A percentile compares a stretch with the other conserved stretches of the same genome.
phyloP scores from a whole-genome alignment of 202 grass and related monocot species.

The Digitaria exilis region DNA sequence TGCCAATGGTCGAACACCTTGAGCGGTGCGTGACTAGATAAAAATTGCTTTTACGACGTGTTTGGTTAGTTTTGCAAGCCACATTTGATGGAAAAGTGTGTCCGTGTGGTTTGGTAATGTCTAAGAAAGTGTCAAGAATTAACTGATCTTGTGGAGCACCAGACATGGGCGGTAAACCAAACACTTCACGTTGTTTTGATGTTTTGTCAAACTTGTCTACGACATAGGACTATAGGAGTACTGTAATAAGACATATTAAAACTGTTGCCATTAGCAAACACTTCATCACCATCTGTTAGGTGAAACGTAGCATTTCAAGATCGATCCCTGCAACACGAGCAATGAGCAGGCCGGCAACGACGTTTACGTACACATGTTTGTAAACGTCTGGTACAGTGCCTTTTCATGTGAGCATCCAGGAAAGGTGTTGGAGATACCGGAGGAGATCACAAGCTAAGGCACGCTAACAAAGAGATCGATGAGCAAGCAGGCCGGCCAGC shows the following conservation, averaged over 20 bases:
- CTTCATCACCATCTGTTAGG: background rate
- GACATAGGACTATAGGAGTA: too few relatives aligned
- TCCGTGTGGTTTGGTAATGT: too few relatives aligned
- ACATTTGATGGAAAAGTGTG: background rate
- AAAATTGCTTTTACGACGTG: too few relatives aligned
- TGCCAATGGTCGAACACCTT: too few relatives aligned
- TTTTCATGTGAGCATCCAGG: conserved; percentile 35
- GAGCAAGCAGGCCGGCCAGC: background rate
- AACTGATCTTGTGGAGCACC: too few relatives aligned
- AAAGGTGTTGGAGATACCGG: conserved; percentile 25
- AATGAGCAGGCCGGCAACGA: background rate
- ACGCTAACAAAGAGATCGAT: conserved; percentile 15
- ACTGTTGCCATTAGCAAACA: background rate
- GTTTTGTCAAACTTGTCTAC: background rate
- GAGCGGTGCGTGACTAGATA: too few relatives aligned
- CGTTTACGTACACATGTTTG: background rate
- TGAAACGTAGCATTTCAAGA: background rate
- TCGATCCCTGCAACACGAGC: background rate
- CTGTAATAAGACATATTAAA: background rate
- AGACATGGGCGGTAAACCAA: too few relatives aligned
- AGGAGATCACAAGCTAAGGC: conserved; percentile 28
- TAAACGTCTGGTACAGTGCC: background rate
- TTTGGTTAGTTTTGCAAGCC: too few relatives aligned
- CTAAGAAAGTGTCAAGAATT: too few relatives aligned
- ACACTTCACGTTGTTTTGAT: background rate